phyloP scores from a whole-genome alignment of 768 basidiomycete species.

The Xerocomellus chrysenteron region DNA sequence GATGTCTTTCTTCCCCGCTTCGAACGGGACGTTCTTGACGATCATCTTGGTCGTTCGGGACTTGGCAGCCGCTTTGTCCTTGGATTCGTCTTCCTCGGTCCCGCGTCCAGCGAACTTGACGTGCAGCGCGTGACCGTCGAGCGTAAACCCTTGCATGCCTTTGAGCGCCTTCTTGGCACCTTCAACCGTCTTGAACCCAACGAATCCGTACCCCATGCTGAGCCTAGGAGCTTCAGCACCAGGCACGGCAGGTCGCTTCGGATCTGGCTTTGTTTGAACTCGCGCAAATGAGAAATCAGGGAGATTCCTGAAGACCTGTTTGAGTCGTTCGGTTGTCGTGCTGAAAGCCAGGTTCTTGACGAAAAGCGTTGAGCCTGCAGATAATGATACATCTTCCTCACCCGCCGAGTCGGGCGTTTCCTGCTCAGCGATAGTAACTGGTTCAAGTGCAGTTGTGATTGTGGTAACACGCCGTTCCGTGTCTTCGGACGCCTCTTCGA shows the following conservation, averaged over 20 bases:
- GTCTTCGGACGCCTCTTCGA: conserved; percentile 44
- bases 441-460: conserved; percentile 23
- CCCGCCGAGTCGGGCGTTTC: conserved; percentile 31
- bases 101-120: conserved; percentile 89
- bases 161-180: conserved; percentile 72
- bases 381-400: conserved; percentile 43
- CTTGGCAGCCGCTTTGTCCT: conserved; percentile 41
- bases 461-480: conserved; percentile 7
- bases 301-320: conserved; percentile 66
- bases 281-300: conserved; percentile 84
- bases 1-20: conserved; percentile 91
- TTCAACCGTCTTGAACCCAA: conserved; percentile 80
- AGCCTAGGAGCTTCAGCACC: conserved; percentile 48
- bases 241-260: conserved; percentile 52
- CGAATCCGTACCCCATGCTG: conserved; percentile 96
- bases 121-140: conserved; percentile 84
- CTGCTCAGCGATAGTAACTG: conserved; percentile 47
- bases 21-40: conserved; percentile 98
- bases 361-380: conserved; percentile 80
- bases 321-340: conserved; percentile 77
- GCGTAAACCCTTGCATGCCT: conserved; percentile 74
- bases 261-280: conserved; percentile 88
- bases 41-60: conserved; percentile 89
- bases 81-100: conserved; percentile 52
- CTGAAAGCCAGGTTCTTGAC: conserved; percentile 94